A percentile compares a stretch with the other conserved stretches of the same genome.
Evolutionary conservation across 2,329 filamentous ascomycete genomes (phyloP).

Genomic region (Venturia aucupariae): DNA sequence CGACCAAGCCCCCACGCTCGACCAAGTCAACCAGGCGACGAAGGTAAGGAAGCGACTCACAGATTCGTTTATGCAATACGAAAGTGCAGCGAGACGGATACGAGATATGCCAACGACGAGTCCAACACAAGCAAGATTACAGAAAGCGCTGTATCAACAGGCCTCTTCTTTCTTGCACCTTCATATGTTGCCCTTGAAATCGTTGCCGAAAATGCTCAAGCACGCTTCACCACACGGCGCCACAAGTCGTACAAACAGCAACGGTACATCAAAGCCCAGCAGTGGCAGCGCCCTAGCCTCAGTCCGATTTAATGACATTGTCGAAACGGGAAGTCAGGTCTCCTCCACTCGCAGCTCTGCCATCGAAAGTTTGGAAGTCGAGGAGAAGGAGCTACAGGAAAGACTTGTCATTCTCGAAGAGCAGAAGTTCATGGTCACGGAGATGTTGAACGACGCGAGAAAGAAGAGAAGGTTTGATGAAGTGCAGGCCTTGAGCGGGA

Average conservation of each 20-base stretch:
- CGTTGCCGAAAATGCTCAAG: conserved; percentile 38
- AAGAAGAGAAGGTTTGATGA: conserved; percentile 77
- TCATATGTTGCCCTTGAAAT: conserved; percentile 77
- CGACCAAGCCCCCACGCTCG: conserved; percentile 52
- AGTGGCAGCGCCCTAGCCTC: conserved; percentile 42
- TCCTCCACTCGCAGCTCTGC: conserved; percentile 43
- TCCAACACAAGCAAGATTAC: conserved; percentile 62
- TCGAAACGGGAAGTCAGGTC: conserved; percentile 18
- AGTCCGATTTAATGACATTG: conserved; percentile 49
- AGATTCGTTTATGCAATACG: conserved; percentile 83
- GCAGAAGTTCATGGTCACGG: conserved; percentile 78
- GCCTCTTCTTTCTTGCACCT: conserved; percentile 76
- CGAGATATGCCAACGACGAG: conserved; percentile 68
- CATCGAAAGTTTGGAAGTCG: conserved; percentile 62
- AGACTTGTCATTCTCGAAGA: conserved; percentile 78
- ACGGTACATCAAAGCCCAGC: conserved; percentile 19
- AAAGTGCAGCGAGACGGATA: conserved; percentile 69
- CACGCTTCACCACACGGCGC: conserved; percentile 46
- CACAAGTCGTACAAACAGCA: conserved; percentile 21
- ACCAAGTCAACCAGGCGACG: conserved; percentile 73
- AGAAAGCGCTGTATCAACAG: conserved; percentile 73
- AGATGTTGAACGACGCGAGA: conserved; percentile 73
- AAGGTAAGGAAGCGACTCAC: conserved; percentile 85
- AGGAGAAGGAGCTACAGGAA: conserved; percentile 76
- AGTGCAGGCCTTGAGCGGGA: conserved; percentile 67